Base-by-base conservation (phyloP, 2,329 filamentous ascomycete genomes). In the Elsinoe perseae region DNA sequence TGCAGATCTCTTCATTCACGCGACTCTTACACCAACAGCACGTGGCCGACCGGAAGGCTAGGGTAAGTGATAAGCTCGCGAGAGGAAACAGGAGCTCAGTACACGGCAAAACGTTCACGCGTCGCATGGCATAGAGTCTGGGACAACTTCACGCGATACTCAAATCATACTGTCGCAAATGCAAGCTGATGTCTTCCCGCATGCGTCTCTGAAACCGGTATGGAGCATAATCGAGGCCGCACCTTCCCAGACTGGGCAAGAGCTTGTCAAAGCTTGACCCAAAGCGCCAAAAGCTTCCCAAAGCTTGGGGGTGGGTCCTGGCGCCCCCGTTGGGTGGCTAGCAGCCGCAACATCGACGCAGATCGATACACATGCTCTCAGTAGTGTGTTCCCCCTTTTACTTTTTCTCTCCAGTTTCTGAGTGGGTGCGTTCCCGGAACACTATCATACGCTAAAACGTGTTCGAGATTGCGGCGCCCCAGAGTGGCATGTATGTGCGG, bases 211-310 rank as follows among this genome's bases (percentile, higher is more conserved):
- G n/a, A 36, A 36, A 7, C 10, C n/a, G n/a, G n/a, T n/a, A n/a
- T 36, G 32, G 32, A 14, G 32, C 5, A 36, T 4, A 18, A 23
- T 14, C 40, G 25, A 12, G 20, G 40, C 12, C 3, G 21, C 20
- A 25, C 16, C 21, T 12, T 10, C 8, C 40, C 20, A 25, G 40
- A 21, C 21, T 9, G 21, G 21, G 40, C 40, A 4, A n/a, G 21
- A 44, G 21, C 40, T 44, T 44, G 40, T 23, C 21, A 12, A 44
- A 44, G 40, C 40, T 44, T 44, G 40, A 23, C 40, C 40, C 40
- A 44, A 21, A 12, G 20, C 40, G 40, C 40, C 21, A 8, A 44
- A 44, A 44, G 40, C 40, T 44, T 44, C n/a, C n/a, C n/a, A n/a
- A n/a, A n/a, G n/a, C n/a, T n/a, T n/a, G n/a, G n/a, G n/a, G n/a